Evolutionary conservation across 2,329 filamentous ascomycete species (phyloP), one percentile per base, ranked within the genome.

Genomic region (Massarina eburnea): DNA sequence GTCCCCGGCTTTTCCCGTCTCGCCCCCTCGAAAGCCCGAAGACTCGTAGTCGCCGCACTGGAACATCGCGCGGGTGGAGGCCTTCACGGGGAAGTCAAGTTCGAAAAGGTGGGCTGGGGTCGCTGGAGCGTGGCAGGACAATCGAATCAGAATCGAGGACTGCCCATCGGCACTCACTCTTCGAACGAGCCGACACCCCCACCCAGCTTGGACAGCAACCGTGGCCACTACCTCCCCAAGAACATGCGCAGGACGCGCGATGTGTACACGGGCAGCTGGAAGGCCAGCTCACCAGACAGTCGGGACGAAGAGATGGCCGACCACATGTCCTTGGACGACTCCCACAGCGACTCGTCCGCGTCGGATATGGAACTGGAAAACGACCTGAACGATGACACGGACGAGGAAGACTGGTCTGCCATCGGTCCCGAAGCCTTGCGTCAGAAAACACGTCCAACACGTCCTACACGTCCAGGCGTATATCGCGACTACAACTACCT

Each of bases 71-170:
- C 76, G n/a, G 77, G 74, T 37, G 79, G 77, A 44, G 79, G 77
- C 38, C 67, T 80, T 50, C 78, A 85, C 51, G 85, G 85, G 55
- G 85, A 89, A 58, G 85, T 94, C 61, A 80, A 86, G 65, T 97
- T 95, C 66, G 88, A 95, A 71, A 97, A 97, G 78, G 90, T 96
- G 48, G 92, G 92, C 64, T 97, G 92, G 92, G 94, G 94, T 48
- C 84, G 91, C 56, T 99, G 92, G 92, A 88, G 95, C 71, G 94
- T 67, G 15, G 62, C 60, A n/a, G 60, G 57, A 36, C 60, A 64
- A 9, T 45, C 48, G 22, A 49, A 91, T 51, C 84, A 84, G 66
- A 48, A 44, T 30, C 60, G 52, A 22, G 60, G 63, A 17, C 43
- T 68, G 51, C 66, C 58, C 64, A 75, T 68, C 64, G 70, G 57